phyloP scores from a whole-genome alignment of 371 early-diverging fungal species.

The Mucor piriformis region DNA sequence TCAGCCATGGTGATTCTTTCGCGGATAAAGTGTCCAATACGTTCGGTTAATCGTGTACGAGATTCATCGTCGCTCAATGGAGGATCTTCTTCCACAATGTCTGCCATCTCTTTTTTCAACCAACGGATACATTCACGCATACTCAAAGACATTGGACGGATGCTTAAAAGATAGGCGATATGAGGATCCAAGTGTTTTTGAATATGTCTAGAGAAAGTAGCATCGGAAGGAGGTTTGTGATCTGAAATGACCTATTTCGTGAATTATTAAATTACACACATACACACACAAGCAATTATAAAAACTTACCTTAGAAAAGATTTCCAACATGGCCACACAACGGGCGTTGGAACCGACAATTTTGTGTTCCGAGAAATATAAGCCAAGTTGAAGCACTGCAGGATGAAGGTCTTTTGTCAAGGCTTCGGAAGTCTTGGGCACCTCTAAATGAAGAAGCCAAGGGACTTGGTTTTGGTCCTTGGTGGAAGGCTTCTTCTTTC shows the following conservation, averaged over 20 bases:
- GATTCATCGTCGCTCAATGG: conserved; percentile 78
- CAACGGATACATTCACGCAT: conserved; percentile 95
- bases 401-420: conserved; percentile 81
- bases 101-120: conserved; percentile 85
- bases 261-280: neutral
- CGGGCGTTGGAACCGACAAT: conserved; percentile 93
- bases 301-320: conserved; percentile 74
- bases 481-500: conserved; percentile 40
- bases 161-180: conserved; percentile 83
- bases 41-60: conserved; percentile 59
- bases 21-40: conserved; percentile 88
- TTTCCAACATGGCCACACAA: conserved; percentile 82
- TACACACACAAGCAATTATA: no score
- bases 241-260: conserved; percentile 86
- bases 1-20: conserved; percentile 90
- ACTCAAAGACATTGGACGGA: conserved; percentile 86
- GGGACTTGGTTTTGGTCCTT: conserved; percentile 61
- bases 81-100: conserved; percentile 58
- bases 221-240: conserved; percentile 86
- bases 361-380: conserved; percentile 82
- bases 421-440: conserved; percentile 57
- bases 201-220: conserved; percentile 83
- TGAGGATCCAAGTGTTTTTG: conserved; percentile 85
- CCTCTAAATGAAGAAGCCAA: conserved; percentile 70
- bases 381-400: conserved; percentile 81